Evolutionary conservation across 441 rosid genomes (phyloP), one percentile per base, ranked within the genome.

Genomic region (Eutrema salsugineum): DNA sequence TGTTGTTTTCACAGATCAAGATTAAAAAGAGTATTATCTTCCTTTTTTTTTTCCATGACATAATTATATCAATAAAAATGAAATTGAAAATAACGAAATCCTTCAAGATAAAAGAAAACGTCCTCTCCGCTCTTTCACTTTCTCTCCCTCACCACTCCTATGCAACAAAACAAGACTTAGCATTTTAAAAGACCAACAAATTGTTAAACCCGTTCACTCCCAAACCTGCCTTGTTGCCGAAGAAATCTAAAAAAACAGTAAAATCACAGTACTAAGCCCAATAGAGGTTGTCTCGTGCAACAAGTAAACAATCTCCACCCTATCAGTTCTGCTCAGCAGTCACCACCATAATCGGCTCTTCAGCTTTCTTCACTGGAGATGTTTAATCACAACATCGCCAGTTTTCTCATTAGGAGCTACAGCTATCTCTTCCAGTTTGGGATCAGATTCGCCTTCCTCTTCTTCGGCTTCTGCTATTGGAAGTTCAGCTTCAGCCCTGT

Each of bases 391-490:
- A 28, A 39, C 75, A 20, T 70, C 72, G 5, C 32, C 43, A 1
- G 19, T 56, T 39, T 63, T 76, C 62, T 70, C 79, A 50, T 40
- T 57, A 22, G 76, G 67, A 48, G 44, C 66, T 44, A 39, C 27
- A 11, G 20, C 66, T 35, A 30, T 33, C 44, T 51, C 70, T 70
- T 79, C 86, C 54, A 69, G 50, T 9, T 81, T 87, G 43, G 61
- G 51, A 61, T 83, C 87, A 69, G 79, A 80, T 10, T 86, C 91
- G 1, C 68, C 86, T 14, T 72, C 88, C 9, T 78, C 91, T 9
- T 78, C 91, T 55, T 80, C 91, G 6, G 56, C 78, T 76, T 87
- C 92, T 6, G 82, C 96, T 20, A 75, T 53, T 73, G 78, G 87
- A 46, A 40, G 68, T 17, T 84, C 86, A 15, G 70, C 88, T 70